phyloP scores from a whole-genome alignment of 176 grass and related monocot species.

The Ensete ventricosum region DNA sequence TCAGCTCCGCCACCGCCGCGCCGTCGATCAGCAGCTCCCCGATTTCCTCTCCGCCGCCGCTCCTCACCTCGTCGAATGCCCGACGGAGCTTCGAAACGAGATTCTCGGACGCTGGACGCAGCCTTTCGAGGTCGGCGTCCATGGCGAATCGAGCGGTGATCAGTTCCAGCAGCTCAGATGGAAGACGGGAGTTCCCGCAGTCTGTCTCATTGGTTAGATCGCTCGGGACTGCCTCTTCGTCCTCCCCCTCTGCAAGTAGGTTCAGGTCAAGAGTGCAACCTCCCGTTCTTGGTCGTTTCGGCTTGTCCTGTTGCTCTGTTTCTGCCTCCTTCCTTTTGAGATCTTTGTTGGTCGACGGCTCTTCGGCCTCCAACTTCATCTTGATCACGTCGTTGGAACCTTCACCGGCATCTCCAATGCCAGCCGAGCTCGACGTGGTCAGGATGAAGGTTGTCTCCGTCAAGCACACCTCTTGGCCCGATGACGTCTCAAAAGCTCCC shows the following conservation, averaged over 20 bases:
- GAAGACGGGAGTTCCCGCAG: background rate
- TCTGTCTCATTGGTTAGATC: slow-evolving; percentile 65
- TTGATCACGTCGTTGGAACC: background rate
- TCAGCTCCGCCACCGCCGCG: slow-evolving; percentile 28
- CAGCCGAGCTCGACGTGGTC: slow-evolving; percentile 16
- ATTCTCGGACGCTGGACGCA: background rate
- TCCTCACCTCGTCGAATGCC: slow-evolving; percentile 10
- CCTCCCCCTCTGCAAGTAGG: slow-evolving; percentile 1
- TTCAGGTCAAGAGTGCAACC: background rate
- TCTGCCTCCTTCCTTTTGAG: slow-evolving; percentile 46
- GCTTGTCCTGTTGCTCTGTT: background rate
- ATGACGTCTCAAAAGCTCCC: slow-evolving; percentile 15
- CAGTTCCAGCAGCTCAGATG: slow-evolving; percentile 21
- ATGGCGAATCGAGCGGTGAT: slow-evolving; percentile 18
- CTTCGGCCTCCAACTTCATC: slow-evolving; percentile 26
- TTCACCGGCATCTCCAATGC: background rate
- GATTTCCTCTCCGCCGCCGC: background rate
- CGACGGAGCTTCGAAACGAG: slow-evolving; percentile 31
- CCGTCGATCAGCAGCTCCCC: slow-evolving; percentile 18
- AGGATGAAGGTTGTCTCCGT: slow-evolving; percentile 40
- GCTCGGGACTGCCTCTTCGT: slow-evolving; percentile 43
- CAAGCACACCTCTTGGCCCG: background rate
- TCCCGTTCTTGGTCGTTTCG: slow-evolving; percentile 8
- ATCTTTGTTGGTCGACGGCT: slow-evolving; percentile 4
- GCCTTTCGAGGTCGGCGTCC: slow-evolving; percentile 15